These are phyloP conservation scores for Suillus lakei DNA, from an alignment of 768 basidiomycete species.

Conservation along the genomic window DNA sequence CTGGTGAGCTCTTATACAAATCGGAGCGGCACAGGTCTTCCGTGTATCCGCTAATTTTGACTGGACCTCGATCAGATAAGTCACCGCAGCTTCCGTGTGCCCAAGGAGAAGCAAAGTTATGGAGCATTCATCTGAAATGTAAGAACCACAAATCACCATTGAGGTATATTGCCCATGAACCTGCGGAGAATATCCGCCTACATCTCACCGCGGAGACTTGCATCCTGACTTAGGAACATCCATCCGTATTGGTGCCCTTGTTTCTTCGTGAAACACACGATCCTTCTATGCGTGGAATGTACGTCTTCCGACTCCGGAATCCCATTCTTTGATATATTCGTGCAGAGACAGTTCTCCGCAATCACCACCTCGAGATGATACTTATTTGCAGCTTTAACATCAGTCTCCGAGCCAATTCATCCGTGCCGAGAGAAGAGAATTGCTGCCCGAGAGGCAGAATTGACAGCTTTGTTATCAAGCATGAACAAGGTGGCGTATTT, in stretches of 20 bases:
- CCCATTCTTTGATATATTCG: not conserved
- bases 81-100: not conserved
- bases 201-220: not conserved
- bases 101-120: not conserved
- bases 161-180: not conserved
- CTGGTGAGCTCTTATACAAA: slow-evolving; percentile 2
- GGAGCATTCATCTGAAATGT: not conserved
- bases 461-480: not conserved
- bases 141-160: not conserved
- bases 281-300: not conserved
- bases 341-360: not conserved
- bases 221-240: not conserved
- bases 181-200: not conserved
- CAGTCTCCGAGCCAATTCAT: not conserved
- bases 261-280: not conserved
- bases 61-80: not conserved
- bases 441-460: not conserved
- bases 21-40: not conserved
- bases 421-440: not conserved
- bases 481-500: not conserved
- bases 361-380: not conserved
- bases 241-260: slow-evolving; percentile 1
- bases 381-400: not conserved
- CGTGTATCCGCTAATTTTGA: not conserved
- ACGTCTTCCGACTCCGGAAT: not conserved